Evolutionary conservation across 2,329 filamentous ascomycete genomes (phyloP).

Genomic region (Aspergillus sp.): DNA sequence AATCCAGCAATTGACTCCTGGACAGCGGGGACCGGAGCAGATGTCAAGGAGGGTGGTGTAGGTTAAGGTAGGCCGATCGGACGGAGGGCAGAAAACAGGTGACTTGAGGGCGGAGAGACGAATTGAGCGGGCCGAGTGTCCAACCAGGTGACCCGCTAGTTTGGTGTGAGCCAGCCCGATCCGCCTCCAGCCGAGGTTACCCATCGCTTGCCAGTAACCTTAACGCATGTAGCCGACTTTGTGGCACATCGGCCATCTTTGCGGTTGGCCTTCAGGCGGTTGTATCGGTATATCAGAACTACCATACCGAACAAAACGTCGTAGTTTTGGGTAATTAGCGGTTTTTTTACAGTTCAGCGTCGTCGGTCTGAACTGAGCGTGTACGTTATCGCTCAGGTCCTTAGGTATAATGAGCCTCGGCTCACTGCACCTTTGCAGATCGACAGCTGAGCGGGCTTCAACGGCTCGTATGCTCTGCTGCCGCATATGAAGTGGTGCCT

Average conservation of each 20-base stretch:
- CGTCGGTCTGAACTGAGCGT: too few relatives aligned
- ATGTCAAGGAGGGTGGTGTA: conserved; percentile 7
- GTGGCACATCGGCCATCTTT: background rate
- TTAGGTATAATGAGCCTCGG: too few relatives aligned
- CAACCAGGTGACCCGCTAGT: conserved; percentile 13
- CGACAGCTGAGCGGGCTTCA: too few relatives aligned
- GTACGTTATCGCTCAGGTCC: too few relatives aligned
- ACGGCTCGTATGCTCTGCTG: too few relatives aligned
- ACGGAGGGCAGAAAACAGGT: conserved; percentile 24
- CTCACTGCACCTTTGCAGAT: too few relatives aligned
- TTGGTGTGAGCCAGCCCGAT: conserved; percentile 21
- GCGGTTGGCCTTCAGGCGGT: too few relatives aligned
- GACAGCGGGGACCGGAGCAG: conserved; percentile 4
- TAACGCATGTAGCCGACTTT: conserved; percentile 3
- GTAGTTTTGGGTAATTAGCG: too few relatives aligned
- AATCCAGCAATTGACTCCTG: background rate
- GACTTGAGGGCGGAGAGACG: conserved; percentile 28
- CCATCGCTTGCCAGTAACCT: background rate
- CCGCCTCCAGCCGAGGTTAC: conserved; percentile 36
- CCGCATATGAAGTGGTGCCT: too few relatives aligned
- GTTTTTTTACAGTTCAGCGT: too few relatives aligned
- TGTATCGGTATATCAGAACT: too few relatives aligned
- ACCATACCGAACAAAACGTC: too few relatives aligned
- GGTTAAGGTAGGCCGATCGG: conserved; percentile 18
- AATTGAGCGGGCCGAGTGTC: conserved; percentile 33